A percentile compares a stretch with the other conserved stretches of the same genome.
These are phyloP conservation scores for Colletotrichum higginsianum DNA, from an alignment of 2,329 filamentous ascomycete species.

Conservation along the genomic window DNA sequence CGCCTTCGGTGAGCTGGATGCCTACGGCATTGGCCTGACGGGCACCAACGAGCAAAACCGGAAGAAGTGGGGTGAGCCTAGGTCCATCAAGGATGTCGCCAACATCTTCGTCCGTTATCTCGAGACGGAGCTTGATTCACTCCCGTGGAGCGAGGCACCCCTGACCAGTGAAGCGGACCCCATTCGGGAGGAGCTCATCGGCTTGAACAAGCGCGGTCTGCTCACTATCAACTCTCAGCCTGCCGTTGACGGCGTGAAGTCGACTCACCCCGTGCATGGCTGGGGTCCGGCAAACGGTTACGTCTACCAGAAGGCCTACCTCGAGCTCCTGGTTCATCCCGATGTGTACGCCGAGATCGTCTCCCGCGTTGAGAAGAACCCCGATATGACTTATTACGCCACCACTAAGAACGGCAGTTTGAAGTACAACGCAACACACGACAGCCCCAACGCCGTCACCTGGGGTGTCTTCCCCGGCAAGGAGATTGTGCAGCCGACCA, in stretches of 20 bases:
- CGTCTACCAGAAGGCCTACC: conserved; percentile 98
- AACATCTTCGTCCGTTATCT: conserved; percentile 90
- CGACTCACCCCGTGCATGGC: conserved; percentile 87
- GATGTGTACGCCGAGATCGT: conserved; percentile 84
- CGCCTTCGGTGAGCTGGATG: conserved; percentile 94
- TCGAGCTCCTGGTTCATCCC: conserved; percentile 90
- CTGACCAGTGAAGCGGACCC: conserved; percentile 86
- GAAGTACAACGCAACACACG: conserved; percentile 85
- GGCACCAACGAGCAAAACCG: conserved; percentile 97
- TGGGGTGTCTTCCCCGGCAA: conserved; percentile 99
- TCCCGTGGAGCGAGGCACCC: conserved; percentile 95
- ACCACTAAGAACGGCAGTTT: conserved; percentile 86
- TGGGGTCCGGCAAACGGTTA: conserved; percentile 97
- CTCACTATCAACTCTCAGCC: conserved; percentile 98
- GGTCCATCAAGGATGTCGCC: conserved; percentile 83
- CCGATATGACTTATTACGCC: conserved; percentile 93
- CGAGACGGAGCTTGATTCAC: conserved; percentile 81
- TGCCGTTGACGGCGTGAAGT: conserved; percentile 91
- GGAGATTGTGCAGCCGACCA: conserved; percentile 99
- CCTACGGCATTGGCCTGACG: conserved; percentile 93
- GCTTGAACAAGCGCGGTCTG: conserved; percentile 88
- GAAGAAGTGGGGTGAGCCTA: conserved; percentile 92
- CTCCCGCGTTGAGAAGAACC: conserved; percentile 80
- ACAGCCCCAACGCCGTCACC: conserved; percentile 97
- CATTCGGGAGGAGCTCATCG: conserved; percentile 83